Percentiles rank a stretch among this genome's conserved stretches.
These are phyloP conservation scores for Kernera saxatilis DNA, from an alignment of 345 rosid species.

Conservation along the genomic window DNA sequence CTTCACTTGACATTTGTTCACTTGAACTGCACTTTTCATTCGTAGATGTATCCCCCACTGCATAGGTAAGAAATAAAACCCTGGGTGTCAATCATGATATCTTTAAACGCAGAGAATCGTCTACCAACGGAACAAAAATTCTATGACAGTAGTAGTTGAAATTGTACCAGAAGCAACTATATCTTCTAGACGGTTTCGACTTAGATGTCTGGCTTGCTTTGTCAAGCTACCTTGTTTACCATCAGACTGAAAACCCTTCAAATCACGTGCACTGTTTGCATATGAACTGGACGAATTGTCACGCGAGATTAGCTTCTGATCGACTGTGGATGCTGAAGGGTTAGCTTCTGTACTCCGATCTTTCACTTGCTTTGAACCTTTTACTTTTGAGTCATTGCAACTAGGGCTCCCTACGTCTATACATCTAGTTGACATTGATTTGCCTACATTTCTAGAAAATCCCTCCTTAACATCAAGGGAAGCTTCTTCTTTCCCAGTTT, in stretches of 20 bases:
- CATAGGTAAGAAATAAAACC: conserved; percentile 17
- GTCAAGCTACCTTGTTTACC: conserved; percentile 43
- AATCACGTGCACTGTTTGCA: conserved; percentile 43
- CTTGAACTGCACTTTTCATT: conserved; percentile 37
- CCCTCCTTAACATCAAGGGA: conserved; percentile 55
- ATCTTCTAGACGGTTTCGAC: conserved; percentile 51
- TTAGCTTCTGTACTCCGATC: conserved; percentile 43
- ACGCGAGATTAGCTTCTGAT: conserved; percentile 53
- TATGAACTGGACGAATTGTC: conserved; percentile 41
- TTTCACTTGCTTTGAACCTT: conserved; percentile 52
- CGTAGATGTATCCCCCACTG: conserved; percentile 47
- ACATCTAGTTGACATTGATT: conserved; percentile 63
- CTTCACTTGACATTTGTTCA: conserved; percentile 44
- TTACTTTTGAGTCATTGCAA: conserved; percentile 55
- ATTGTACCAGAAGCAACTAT: conserved; percentile 55
- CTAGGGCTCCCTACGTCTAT: conserved; percentile 38
- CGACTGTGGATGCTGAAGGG: conserved; percentile 42
- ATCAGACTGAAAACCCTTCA: conserved; percentile 53
- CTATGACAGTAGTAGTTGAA: not conserved
- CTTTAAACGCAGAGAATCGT: not conserved
- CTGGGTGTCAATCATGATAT: not conserved
- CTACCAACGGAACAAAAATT: not conserved
- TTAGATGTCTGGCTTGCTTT: conserved; percentile 45
- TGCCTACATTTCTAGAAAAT: conserved; percentile 44
- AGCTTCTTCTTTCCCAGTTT: conserved; percentile 36